Percentiles rank a stretch among this genome's conserved stretches.
These are phyloP conservation scores for Seiridium unicorne DNA, from an alignment of 2,329 filamentous ascomycete genomes.

Conservation along the genomic window DNA sequence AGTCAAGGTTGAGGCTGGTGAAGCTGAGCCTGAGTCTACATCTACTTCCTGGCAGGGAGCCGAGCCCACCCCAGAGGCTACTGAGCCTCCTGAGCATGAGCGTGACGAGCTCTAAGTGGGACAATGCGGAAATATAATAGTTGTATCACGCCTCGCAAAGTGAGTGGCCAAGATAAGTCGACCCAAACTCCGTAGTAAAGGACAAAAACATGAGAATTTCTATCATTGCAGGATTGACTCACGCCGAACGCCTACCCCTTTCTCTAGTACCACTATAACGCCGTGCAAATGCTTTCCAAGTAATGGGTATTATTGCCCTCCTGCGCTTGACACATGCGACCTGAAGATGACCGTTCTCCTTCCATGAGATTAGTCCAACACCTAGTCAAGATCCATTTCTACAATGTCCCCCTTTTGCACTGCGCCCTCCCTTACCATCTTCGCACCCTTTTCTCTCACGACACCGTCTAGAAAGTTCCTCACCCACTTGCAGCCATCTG, in stretches of 20 bases:
- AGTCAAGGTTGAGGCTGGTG: constrained; percentile 23
- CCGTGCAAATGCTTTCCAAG: constrained; percentile 9
- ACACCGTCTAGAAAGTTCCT: constrained; percentile 77
- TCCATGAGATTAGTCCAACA: no score
- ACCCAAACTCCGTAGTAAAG: constrained; percentile 10
- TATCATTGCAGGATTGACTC: background rate
- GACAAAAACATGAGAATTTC: constrained; percentile 1
- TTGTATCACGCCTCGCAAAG: background rate
- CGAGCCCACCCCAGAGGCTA: constrained; percentile 32
- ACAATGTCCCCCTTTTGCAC: constrained; percentile 47
- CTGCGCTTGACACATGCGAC: background rate
- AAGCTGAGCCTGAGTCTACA: constrained; percentile 20
- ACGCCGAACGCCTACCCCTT: background rate
- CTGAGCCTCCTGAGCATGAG: constrained; percentile 27
- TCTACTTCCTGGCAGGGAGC: constrained; percentile 27
- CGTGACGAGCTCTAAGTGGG: constrained; percentile 50
- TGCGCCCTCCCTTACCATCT: constrained; percentile 58
- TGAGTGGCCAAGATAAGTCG: no score
- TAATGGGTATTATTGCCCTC: background rate
- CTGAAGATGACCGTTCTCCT: background rate
- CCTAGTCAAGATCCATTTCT: constrained; percentile 48
- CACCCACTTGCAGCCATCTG: constrained; percentile 89
- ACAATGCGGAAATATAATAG: background rate
- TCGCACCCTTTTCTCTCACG: constrained; percentile 67
- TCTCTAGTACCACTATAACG: constrained; percentile 5